Evolutionary conservation across 805 yeast genomes (phyloP), one percentile per base, ranked within the genome.

Genomic region (Lipomyces kockii): DNA sequence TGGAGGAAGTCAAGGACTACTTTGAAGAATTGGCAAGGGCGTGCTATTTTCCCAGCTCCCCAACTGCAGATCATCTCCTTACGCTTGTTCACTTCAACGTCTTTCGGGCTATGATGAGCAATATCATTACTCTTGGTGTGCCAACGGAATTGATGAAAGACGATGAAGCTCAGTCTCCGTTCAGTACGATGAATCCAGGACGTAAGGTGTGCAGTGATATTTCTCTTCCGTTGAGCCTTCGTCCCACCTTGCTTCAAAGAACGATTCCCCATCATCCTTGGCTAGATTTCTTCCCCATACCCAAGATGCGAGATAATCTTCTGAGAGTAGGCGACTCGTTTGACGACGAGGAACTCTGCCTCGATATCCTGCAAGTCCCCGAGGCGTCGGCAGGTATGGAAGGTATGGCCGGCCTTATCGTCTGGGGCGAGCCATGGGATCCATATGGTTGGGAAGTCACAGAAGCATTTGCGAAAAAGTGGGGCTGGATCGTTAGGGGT

Each of bases 361-460:
- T 49, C 54, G 54, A 49, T 49, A 49, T 49, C 54, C 20, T 49
- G 54, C 54, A 49, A 49, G 54, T 49, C 54, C 54, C 52, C 52
- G 52, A 46, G 52, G 52, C 52, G 52, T 46, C 52, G 52, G 52
- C 52, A 12, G 52, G 52, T 46, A 46, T 49, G 54, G 22, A 5
- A 49, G 54, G 54, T 46, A 46, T 46, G 52, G 22, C 54, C 12
- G 54, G 54, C 22, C 54, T 49, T 49, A 49, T 49, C 20, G 54
- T 49, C 54, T 49, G 54, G 54, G 54, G 54, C 54, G 54, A 49
- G 20, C 54, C 54, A 17, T 49, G 54, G 54, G 54, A 49, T 49
- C 54, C 54, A 8, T 25, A 49, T 49, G 54, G 54, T 8, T 49
- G 54, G 54, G 54, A 49, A 49, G 54, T 49, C 27, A 49, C 54